Conservation (phyloP, 2,329 filamentous ascomycete genomes). For the Cordyceps cicadae region DNA sequence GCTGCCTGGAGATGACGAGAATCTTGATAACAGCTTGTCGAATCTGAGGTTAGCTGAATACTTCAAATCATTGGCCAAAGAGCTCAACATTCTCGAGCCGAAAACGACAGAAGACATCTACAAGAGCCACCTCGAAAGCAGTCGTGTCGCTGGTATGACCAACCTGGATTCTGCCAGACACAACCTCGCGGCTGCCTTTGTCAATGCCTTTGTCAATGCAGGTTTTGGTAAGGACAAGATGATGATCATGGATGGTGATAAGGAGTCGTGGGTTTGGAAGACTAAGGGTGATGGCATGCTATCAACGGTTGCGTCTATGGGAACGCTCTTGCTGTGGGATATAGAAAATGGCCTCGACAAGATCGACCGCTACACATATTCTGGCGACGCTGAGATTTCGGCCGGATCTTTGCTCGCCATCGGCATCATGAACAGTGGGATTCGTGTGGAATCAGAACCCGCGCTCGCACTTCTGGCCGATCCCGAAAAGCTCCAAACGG, state of each 20-base stretch:
- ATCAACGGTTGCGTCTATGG: slow-evolving; percentile 88
- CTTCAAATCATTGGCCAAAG: slow-evolving; percentile 89
- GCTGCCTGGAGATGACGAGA: slow-evolving; percentile 58
- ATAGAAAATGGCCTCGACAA: slow-evolving; percentile 86
- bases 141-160: slow-evolving; percentile 81
- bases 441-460: slow-evolving; percentile 81
- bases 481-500: slow-evolving; percentile 66
- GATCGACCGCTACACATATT: slow-evolving; percentile 90
- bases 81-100: slow-evolving; percentile 92
- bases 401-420: slow-evolving; percentile 89
- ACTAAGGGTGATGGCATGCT: slow-evolving; percentile 98
- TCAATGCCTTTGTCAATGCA: slow-evolving; percentile 94
- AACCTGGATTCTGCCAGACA: slow-evolving; percentile 93
- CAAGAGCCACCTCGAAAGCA: slow-evolving; percentile 97
- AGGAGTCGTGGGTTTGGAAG: slow-evolving; percentile 97
- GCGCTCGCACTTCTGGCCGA: slow-evolving; percentile 81
- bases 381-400: slow-evolving; percentile 69
- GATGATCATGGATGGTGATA: slow-evolving; percentile 86
- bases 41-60: slow-evolving; percentile 84
- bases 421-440: slow-evolving; percentile 91
- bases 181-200: slow-evolving; percentile 91
- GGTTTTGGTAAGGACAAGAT: slow-evolving; percentile 95
- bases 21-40: slow-evolving; percentile 73
- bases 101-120: slow-evolving; percentile 98
- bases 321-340: slow-evolving; percentile 88